Evolutionary conservation across 73 alveolate species (phyloP), one percentile per base, ranked within the genome.

Genomic region (Paramecium tetraurelia): DNA sequence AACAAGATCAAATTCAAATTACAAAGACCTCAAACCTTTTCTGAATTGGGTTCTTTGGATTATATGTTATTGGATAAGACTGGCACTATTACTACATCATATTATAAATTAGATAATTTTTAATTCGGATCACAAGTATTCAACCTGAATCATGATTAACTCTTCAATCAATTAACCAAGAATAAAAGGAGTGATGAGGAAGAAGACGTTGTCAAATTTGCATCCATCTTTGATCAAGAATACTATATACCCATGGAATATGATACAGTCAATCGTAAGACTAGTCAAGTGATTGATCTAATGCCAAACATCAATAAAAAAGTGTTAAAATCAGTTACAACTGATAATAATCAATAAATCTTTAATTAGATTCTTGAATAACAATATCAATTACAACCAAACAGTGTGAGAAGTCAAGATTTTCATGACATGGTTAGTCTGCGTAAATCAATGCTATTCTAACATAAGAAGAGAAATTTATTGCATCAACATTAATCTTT

Each of bases 11-110:
- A 38, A 63, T 29, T 50, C 5, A 58, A 72, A 63, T 59, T 59
- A 46, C 59, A 58, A 18, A 86, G 72, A 11, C 86, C 93, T 36
- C 20, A 40, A 18, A 27, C 87, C 3, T 53, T 86, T 7, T n/a
- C 88, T 38, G 75, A 89, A 22, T 63, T 89, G 31, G 94, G 94
- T n/a, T 63, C 76, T 46, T 48, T 89, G 27, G 94, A 89, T 57
- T 89, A 89, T 46, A 40, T 89, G 70, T 40, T 89, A 33, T 22
- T 89, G 63, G 94, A 89, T 89, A 89, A 89, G 31, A 89, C 87
- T 89, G 94, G 94, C 4, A 83, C 90, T 2, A 9, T 80, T 12
- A 80, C 90, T 1, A 80, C 90, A 6, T 80, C 90, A 43, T 80
- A 80, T 80, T 80, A 80, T 22, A 80, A 80, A 24, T 44, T 80